phyloP scores from a whole-genome alignment of 192 early-diverging fungal species.

The Helicostylum pulchrum region DNA sequence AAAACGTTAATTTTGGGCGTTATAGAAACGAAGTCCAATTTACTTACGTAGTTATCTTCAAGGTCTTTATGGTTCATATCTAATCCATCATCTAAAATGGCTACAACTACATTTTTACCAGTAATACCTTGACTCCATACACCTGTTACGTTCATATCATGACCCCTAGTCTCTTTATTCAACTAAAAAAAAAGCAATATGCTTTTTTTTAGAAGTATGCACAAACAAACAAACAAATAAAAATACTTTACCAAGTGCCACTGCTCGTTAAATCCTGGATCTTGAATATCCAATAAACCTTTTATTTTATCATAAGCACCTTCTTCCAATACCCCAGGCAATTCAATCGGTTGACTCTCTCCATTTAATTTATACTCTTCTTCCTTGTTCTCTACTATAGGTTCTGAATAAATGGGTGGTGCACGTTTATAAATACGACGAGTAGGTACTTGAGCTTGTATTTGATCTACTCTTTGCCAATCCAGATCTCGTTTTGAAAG shows the following conservation, averaged over 20 bases:
- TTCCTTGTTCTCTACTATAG: conserved; percentile 20
- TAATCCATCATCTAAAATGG: conserved; percentile 94
- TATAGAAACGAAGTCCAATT: too few species aligned
- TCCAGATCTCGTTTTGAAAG: too few species aligned
- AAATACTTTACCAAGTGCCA: conserved; percentile 72
- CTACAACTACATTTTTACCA: conserved; percentile 82
- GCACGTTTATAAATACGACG: conserved; percentile 17
- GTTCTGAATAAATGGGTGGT: neutral
- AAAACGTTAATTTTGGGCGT: neutral
- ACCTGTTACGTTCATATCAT: conserved; percentile 91
- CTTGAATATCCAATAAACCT: conserved; percentile 53
- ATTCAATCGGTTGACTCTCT: neutral
- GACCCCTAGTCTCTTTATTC: conserved; percentile 49
- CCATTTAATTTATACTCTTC: conserved; percentile 23
- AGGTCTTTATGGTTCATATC: conserved; percentile 85
- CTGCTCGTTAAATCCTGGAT: conserved; percentile 73
- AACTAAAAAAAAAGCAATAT: conserved; percentile 32
- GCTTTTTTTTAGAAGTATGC: neutral
- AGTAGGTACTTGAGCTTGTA: conserved; percentile 19
- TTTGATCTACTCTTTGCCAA: neutral
- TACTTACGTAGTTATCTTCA: conserved; percentile 80
- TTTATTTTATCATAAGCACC: conserved; percentile 19
- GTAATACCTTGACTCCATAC: conserved; percentile 91
- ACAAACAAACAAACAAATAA: neutral
- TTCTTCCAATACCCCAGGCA: neutral